Conservation (phyloP, 768 basidiomycete species). For the Cyclocybe aegerita region DNA sequence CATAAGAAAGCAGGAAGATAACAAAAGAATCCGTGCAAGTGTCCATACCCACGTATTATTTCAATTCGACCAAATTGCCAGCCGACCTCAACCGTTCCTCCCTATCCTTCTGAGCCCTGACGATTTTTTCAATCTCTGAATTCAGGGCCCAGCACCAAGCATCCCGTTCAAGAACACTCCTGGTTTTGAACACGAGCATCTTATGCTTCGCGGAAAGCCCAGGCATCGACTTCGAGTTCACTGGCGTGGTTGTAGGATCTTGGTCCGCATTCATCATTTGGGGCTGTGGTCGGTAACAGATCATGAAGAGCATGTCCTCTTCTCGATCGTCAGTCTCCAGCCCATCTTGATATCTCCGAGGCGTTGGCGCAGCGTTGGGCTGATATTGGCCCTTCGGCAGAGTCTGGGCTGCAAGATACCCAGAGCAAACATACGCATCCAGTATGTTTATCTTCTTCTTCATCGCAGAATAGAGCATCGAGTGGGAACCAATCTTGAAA, state of each 20-base stretch:
- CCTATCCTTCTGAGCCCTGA: constrained; percentile 57
- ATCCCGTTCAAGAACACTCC: constrained; percentile 88
- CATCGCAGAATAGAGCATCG: constrained; percentile 55
- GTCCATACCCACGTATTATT: constrained; percentile 4
- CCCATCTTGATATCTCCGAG: constrained; percentile 87
- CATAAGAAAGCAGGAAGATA: constrained; percentile 1
- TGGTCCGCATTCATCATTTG: constrained; percentile 26
- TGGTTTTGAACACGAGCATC: constrained; percentile 63
- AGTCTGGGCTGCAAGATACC: constrained; percentile 71
- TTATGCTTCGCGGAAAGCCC: constrained; percentile 58
- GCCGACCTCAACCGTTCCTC: constrained; percentile 66
- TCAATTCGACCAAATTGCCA: constrained; percentile 51
- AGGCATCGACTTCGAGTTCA: constrained; percentile 38
- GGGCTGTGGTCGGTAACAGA: constrained; percentile 60
- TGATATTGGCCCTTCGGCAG: constrained; percentile 65
- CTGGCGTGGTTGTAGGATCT: constrained; percentile 25
- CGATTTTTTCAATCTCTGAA: constrained; percentile 82
- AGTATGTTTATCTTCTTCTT: constrained; percentile 58
- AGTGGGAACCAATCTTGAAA: constrained; percentile 63
- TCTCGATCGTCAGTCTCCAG: constrained; percentile 84
- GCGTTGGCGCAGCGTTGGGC: constrained; percentile 47
- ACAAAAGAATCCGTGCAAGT: not conserved
- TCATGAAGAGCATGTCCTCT: constrained; percentile 84
- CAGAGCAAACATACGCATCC: constrained; percentile 85
- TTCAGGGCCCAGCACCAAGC: constrained; percentile 95